Base-by-base conservation (phyloP, 257 asterid genomes). In the Thymus quinquecostatus region DNA sequence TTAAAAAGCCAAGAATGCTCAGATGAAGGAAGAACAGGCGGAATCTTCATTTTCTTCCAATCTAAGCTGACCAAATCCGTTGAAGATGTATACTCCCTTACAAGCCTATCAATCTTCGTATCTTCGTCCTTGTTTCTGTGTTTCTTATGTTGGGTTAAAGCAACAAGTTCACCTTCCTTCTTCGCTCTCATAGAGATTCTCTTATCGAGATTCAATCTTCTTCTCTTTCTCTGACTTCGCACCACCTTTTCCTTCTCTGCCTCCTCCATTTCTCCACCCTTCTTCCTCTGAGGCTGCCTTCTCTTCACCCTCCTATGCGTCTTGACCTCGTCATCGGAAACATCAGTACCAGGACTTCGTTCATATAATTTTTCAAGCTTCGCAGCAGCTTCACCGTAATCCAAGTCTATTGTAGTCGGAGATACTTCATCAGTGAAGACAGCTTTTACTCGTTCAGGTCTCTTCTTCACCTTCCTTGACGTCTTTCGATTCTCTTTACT, bases 31-130 rank as follows among this genome's bases (percentile, higher is more conserved):
- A 92, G 92, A 66, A 92, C 98, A 0, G 96, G 92, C 5, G 96
- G 96, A 27, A 92, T 92, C 86, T 86, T 92, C 94, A 85, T 88
- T 75, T 82, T 89, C 84, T 86, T 92, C 98, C 98, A 92, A 51
- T 88, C 89, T 33, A 89, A 76, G 85, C 91, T 82, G 60, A 76
- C 84, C 59, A 83, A 69, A 34, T 88, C 90, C 4, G 85, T 74
- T 13, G 89, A 80, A 66, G 80, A 80, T 0, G 96, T 85, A 84
- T 86, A 92, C 47, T 88, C 94, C 70, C 94, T 80, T 51, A 92
- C 86, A 50, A 92, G 96, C 83, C 81, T 83, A 81, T 83, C 83
- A 43, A 78, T 82, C 77, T 79, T 82, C 60, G 79, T 92, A 72
- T 61, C 78, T 53, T 86, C 89, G 0, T 79, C 80, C 60, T 80